phyloP scores from a whole-genome alignment of 306 rosid genomes.

The Cucurbita argyrosperma region DNA sequence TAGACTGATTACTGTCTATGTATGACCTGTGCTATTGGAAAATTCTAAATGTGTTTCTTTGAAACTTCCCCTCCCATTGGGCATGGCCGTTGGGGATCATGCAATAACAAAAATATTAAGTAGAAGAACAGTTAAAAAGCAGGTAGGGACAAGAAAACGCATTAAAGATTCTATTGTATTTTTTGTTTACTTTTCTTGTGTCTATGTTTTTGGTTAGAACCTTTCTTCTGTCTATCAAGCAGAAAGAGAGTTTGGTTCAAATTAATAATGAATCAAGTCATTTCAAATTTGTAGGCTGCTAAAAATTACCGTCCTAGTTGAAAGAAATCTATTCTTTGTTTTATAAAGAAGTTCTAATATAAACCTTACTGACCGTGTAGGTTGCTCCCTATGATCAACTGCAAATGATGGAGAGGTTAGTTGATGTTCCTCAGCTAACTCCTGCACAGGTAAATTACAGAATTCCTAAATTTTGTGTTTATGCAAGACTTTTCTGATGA shows the following conservation, averaged over 20 bases:
- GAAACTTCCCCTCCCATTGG: not conserved
- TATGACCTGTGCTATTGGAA: not conserved
- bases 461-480: not conserved
- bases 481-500: not conserved
- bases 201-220: too few relatives aligned
- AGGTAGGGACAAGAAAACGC: not conserved
- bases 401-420: constrained; percentile 76
- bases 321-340: not conserved
- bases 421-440: constrained; percentile 34
- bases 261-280: not conserved
- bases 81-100: not conserved
- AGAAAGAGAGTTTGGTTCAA: not conserved
- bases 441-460: constrained; percentile 30
- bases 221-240: not conserved
- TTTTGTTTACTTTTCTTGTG: not conserved
- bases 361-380: constrained; percentile 24
- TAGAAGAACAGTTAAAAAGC: not conserved
- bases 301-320: not conserved
- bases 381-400: constrained; percentile 91
- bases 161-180: not conserved
- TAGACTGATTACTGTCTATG: not conserved
- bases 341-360: not conserved
- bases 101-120: not conserved
- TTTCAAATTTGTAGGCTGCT: not conserved
- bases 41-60: not conserved